Percentiles rank a stretch among this genome's conserved stretches.
Evolutionary conservation across 345 rosid genomes (phyloP).

Genomic region (Cardamine occulta): DNA sequence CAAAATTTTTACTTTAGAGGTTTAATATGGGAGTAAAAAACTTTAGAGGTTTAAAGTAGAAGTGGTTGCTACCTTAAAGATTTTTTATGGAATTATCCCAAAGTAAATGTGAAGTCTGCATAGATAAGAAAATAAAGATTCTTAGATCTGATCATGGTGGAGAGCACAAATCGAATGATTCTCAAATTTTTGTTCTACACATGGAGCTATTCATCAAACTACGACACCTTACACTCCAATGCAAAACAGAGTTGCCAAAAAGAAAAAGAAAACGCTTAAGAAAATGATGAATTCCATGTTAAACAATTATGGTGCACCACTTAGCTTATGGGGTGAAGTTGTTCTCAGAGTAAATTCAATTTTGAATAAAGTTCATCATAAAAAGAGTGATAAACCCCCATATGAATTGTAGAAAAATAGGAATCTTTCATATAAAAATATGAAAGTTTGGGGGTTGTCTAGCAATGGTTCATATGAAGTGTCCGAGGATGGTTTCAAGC

Average conservation of each 20-base stretch:
- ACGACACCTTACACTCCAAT: background rate
- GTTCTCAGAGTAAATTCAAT: background rate
- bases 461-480: no score
- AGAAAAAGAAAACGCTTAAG: background rate
- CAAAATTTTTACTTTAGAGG: no score
- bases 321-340: background rate
- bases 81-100: no score
- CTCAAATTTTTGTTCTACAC: background rate
- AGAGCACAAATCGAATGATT: background rate
- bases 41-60: no score
- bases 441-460: no score
- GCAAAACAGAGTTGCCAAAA: background rate
- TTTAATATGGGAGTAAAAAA: no score
- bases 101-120: no score
- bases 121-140: background rate
- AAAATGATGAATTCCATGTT: conserved; percentile 18
- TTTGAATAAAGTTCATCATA: background rate
- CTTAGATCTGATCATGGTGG: background rate
- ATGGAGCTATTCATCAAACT: background rate
- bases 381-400: background rate
- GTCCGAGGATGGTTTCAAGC: no score
- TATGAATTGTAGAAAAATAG: no score
- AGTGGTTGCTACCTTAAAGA: no score
- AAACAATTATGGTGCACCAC: background rate
- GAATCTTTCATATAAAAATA: no score